These are phyloP conservation scores for Fusarium pseudograminearum DNA, from an alignment of 2,329 filamentous ascomycete species.

Conservation along the genomic window DNA sequence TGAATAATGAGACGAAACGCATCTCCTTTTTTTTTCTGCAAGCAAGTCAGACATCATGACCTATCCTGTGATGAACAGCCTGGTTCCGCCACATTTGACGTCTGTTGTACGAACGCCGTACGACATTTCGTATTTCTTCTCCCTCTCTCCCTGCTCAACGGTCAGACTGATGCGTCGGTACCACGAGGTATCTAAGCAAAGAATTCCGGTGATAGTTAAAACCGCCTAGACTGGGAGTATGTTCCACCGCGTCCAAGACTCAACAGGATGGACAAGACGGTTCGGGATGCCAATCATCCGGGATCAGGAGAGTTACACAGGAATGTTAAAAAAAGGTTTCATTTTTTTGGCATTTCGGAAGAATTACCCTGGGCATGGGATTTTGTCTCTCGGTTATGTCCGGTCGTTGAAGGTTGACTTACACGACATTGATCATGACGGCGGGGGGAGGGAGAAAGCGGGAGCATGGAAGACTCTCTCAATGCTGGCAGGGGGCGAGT, in stretches of 20 bases:
- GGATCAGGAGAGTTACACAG: conserved; percentile 14
- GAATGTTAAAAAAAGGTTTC: conserved; percentile 8
- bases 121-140: conserved; percentile 41
- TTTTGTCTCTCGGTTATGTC: conserved; percentile 40
- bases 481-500: conserved; percentile 5
- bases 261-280: background rate
- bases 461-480: background rate
- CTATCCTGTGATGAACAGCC: conserved; percentile 1
- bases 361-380: conserved; percentile 8
- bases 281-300: conserved; percentile 13
- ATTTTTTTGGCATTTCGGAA: conserved; percentile 28
- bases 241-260: conserved; percentile 14
- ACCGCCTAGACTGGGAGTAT: conserved; percentile 4
- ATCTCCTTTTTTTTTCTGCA: conserved; percentile 27
- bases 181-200: conserved; percentile 11
- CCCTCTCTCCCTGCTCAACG: conserved; percentile 9
- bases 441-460: conserved; percentile 7
- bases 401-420: conserved; percentile 26
- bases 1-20: conserved; percentile 38
- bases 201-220: conserved; percentile 5
- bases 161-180: conserved; percentile 11
- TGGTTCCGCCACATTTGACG: conserved; percentile 35
- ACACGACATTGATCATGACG: conserved; percentile 28
- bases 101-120: conserved; percentile 41
- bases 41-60: background rate